A percentile compares a stretch with the other conserved stretches of the same genome.
phyloP scores from a whole-genome alignment of 1,284 basidiomycete species.

The Flammula alnicola region DNA sequence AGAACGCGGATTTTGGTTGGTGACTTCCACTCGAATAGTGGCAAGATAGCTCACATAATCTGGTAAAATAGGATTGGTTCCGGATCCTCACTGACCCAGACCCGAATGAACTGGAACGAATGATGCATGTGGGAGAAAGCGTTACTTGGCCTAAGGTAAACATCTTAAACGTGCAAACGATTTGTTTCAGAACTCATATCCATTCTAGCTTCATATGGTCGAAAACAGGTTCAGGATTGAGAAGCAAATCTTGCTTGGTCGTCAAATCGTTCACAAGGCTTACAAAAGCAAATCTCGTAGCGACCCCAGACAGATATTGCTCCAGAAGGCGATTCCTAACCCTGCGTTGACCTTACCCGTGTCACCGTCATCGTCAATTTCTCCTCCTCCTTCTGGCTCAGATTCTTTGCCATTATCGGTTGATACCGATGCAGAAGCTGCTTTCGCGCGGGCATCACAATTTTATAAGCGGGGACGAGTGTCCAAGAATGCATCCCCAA shows the following conservation, averaged over 20 bases:
- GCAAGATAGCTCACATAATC: neutral
- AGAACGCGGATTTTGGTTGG: constrained; percentile 74
- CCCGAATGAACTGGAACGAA: constrained; percentile 76
- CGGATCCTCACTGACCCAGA: constrained; percentile 86
- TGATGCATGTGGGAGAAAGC: constrained; percentile 86
- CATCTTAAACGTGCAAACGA: neutral
- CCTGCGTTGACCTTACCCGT: constrained; percentile 18
- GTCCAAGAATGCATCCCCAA: constrained; percentile 30
- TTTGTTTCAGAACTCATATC: neutral
- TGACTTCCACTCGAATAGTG: constrained; percentile 7
- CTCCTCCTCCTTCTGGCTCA: constrained; percentile 40
- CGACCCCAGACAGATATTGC: constrained; percentile 31
- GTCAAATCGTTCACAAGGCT: constrained; percentile 70
- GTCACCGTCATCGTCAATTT: constrained; percentile 29
- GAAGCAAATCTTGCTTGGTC: constrained; percentile 82
- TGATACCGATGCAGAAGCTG: constrained; percentile 64
- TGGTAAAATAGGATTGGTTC: constrained; percentile 76
- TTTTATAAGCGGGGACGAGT: constrained; percentile 45
- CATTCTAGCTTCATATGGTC: constrained; percentile 82
- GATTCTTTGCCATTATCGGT: constrained; percentile 56
- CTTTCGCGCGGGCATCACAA: constrained; percentile 51
- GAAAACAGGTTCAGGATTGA: constrained; percentile 83
- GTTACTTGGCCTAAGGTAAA: constrained; percentile 94
- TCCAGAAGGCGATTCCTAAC: constrained; percentile 24
- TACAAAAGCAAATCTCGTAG: constrained; percentile 38